These are phyloP conservation scores for Termitomyces sp. DNA, from an alignment of 768 basidiomycete genomes.

Conservation along the genomic window DNA sequence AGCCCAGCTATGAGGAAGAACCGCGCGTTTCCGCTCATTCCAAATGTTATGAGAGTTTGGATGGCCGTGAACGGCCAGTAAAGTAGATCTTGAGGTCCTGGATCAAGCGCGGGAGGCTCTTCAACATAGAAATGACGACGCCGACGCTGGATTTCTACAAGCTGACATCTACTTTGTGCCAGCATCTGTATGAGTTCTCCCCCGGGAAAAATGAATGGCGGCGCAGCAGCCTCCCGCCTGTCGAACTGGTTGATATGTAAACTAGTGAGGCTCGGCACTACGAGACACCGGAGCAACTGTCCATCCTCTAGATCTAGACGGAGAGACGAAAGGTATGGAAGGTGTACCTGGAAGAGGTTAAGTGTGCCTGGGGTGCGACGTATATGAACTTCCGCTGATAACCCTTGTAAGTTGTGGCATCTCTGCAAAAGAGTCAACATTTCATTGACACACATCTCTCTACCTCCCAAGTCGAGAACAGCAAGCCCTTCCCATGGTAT, in stretches of 20 bases:
- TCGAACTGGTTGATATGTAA: conserved; percentile 1
- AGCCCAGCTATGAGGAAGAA: conserved; percentile 1
- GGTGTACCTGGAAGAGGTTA: neutral
- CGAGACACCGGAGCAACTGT: neutral
- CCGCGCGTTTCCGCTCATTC: neutral
- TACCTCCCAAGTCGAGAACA: neutral
- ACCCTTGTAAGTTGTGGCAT: neutral
- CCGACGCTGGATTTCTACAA: conserved; percentile 3
- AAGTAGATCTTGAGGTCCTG: conserved; percentile 1
- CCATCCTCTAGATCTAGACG: conserved; percentile 3
- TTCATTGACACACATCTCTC: neutral
- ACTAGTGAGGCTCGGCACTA: neutral
- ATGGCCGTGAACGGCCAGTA: neutral
- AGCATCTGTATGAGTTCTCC: conserved; percentile 1
- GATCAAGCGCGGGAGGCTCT: neutral
- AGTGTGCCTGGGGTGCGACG: neutral
- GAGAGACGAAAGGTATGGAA: conserved; percentile 1
- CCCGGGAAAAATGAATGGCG: neutral
- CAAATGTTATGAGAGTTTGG: neutral
- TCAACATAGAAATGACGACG: conserved; percentile 4
- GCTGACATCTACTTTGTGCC: neutral
- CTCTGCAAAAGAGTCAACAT: neutral
- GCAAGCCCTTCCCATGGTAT: neutral
- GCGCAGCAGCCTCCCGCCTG: neutral
- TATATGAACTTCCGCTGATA: neutral